Conservation (phyloP, 495 filamentous ascomycete genomes). For the Tetracladium marchalianum region DNA sequence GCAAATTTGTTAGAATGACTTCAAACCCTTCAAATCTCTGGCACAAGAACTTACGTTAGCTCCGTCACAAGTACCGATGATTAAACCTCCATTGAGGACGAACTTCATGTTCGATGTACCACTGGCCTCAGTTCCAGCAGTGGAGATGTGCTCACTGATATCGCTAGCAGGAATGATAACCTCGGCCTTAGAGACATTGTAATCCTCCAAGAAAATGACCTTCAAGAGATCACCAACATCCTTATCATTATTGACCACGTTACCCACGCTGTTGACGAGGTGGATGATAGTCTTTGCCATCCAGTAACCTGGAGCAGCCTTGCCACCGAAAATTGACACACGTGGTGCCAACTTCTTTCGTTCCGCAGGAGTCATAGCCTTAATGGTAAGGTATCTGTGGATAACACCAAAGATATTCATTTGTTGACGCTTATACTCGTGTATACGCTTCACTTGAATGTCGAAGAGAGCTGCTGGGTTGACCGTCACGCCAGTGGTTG, state of each 20-base stretch:
- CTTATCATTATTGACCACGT: constrained; percentile 83
- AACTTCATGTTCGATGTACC: constrained; percentile 93
- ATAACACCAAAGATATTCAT: constrained; percentile 98
- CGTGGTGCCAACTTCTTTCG: constrained; percentile 83
- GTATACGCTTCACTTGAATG: constrained; percentile 96
- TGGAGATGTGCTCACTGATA: constrained; percentile 97
- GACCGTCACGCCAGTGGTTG: constrained; percentile 64
- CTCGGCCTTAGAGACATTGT: constrained; percentile 98
- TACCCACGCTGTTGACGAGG: constrained; percentile 83
- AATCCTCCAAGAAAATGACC: constrained; percentile 95
- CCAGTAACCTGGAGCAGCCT: constrained; percentile 97
- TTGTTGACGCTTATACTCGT: constrained; percentile 99
- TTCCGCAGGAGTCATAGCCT: constrained; percentile 72
- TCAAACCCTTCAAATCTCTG: neutral
- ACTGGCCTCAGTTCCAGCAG: constrained; percentile 78
- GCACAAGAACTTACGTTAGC: constrained; percentile 64
- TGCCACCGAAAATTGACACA: constrained; percentile 95
- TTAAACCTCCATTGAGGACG: constrained; percentile 89
- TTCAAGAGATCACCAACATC: constrained; percentile 92
- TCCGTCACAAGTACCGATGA: constrained; percentile 96
- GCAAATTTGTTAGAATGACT: constrained; percentile 3
- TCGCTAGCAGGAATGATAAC: constrained; percentile 92
- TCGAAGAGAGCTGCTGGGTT: constrained; percentile 88
- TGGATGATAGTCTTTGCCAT: constrained; percentile 99
- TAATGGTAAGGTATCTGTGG: constrained; percentile 84